phyloP scores from a whole-genome alignment of 257 asterid species.

The Buddleja alternifolia region DNA sequence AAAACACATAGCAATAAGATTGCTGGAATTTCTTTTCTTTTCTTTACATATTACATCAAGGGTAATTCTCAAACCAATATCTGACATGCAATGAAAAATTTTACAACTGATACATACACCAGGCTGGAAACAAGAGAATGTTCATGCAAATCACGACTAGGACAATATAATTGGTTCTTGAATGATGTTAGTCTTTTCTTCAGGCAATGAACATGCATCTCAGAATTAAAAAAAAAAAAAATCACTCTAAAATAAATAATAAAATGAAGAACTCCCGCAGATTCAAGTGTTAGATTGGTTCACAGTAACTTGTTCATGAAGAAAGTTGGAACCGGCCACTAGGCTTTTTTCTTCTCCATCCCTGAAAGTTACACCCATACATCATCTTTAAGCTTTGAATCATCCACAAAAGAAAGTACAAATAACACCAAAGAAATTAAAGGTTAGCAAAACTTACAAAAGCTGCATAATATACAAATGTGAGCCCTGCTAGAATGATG shows the following conservation, averaged over 20 bases:
- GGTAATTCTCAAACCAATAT: constrained; percentile 30
- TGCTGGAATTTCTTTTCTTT: constrained; percentile 17
- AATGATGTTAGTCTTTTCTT: constrained; percentile 40
- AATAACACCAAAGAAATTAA: neutral
- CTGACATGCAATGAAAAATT: constrained; percentile 36
- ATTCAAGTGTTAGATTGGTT: constrained; percentile 29
- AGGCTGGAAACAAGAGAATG: constrained; percentile 30
- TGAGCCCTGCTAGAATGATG: constrained; percentile 82
- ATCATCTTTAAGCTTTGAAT: constrained; percentile 23
- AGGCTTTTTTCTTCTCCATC: constrained; percentile 83
- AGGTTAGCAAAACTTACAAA: constrained; percentile 61
- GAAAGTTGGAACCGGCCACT: constrained; percentile 87
- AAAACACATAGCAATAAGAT: neutral
- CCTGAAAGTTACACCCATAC: constrained; percentile 46
- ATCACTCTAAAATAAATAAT: constrained; percentile 28
- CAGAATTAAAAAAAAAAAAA: constrained; percentile 23
- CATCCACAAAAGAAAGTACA: constrained; percentile 18
- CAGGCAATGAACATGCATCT: constrained; percentile 40
- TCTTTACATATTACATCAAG: constrained; percentile 40
- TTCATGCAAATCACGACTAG: constrained; percentile 31
- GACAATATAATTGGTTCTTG: constrained; percentile 26
- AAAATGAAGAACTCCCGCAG: constrained; percentile 26
- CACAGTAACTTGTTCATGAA: constrained; percentile 40
- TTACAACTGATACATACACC: constrained; percentile 57
- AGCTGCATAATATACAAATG: constrained; percentile 80